phyloP scores from a whole-genome alignment of 2,329 filamentous ascomycete species.

The Bipolaris zeicola region DNA sequence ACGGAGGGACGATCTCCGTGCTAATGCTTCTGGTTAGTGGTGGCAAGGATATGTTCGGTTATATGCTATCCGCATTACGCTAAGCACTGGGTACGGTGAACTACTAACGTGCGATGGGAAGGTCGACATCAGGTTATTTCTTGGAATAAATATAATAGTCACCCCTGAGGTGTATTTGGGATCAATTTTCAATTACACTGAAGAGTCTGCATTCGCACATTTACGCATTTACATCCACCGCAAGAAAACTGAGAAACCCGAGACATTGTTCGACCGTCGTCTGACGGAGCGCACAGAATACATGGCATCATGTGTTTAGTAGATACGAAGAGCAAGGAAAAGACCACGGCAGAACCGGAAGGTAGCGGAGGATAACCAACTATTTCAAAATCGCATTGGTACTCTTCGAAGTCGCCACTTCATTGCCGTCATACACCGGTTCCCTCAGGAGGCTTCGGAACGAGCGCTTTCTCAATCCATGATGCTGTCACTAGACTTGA shows the following conservation, averaged over 20 bases:
- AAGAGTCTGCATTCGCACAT: too few species aligned
- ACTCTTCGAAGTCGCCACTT: neutral
- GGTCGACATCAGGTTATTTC: neutral
- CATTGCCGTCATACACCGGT: neutral
- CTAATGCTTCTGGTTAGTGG: neutral
- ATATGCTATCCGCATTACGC: neutral
- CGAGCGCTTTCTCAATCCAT: conserved; percentile 3
- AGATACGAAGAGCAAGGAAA: neutral
- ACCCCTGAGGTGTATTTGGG: too few species aligned
- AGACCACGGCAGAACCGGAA: neutral
- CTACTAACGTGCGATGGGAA: neutral
- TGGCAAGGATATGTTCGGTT: neutral
- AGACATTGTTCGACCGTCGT: conserved; percentile 1
- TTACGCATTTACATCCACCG: too few species aligned
- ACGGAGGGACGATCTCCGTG: neutral
- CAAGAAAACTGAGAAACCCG: neutral
- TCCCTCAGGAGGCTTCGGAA: neutral
- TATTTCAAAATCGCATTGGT: conserved; percentile 2
- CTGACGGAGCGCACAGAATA: conserved; percentile 9
- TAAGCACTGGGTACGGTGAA: neutral
- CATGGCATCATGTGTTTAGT: neutral
- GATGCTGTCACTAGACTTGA: neutral
- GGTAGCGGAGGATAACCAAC: neutral
- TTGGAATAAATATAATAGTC: neutral
- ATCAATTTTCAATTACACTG: too few species aligned